Percentiles rank a stretch among this genome's conserved stretches.
These are phyloP conservation scores for Pseudogymnoascus sp. DNA, from an alignment of 2,329 filamentous ascomycete genomes.

Conservation along the genomic window DNA sequence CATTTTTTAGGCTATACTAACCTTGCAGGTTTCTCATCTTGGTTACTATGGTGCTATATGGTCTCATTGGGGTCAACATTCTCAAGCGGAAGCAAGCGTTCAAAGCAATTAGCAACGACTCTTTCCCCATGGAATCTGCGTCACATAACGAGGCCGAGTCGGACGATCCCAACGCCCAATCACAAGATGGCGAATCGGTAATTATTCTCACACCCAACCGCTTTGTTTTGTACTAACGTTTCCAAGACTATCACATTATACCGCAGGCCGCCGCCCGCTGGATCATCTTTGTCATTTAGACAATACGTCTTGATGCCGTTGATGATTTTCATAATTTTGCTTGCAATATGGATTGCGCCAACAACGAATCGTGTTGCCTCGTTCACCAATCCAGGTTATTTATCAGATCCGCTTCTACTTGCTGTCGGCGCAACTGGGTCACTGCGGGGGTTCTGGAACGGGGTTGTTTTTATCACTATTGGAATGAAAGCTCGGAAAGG, in stretches of 20 bases:
- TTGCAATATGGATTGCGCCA: slow-evolving; percentile 66
- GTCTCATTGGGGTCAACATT: slow-evolving; percentile 54
- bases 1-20: slow-evolving; percentile 12
- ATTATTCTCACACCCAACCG: not conserved
- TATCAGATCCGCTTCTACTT: slow-evolving; percentile 59
- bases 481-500: slow-evolving; percentile 27
- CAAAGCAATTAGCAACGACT: slow-evolving; percentile 31
- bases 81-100: slow-evolving; percentile 57
- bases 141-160: slow-evolving; percentile 16
- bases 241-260: slow-evolving; percentile 23
- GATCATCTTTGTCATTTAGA: slow-evolving; percentile 28
- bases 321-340: slow-evolving; percentile 59
- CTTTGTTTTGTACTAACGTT: not conserved
- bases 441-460: slow-evolving; percentile 71
- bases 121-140: slow-evolving; percentile 21
- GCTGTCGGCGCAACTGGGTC: slow-evolving; percentile 43
- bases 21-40: slow-evolving; percentile 48
- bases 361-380: slow-evolving; percentile 58
- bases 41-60: slow-evolving; percentile 55
- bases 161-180: slow-evolving; percentile 11
- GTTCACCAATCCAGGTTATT: slow-evolving; percentile 53
- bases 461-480: slow-evolving; percentile 34
- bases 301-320: slow-evolving; percentile 41
- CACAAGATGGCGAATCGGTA: not conserved
- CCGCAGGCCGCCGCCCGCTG: slow-evolving; percentile 12